Percentiles rank a stretch among this genome's conserved stretches.
phyloP scores from a whole-genome alignment of 495 filamentous ascomycete species.

The Xylaria palmicola region DNA sequence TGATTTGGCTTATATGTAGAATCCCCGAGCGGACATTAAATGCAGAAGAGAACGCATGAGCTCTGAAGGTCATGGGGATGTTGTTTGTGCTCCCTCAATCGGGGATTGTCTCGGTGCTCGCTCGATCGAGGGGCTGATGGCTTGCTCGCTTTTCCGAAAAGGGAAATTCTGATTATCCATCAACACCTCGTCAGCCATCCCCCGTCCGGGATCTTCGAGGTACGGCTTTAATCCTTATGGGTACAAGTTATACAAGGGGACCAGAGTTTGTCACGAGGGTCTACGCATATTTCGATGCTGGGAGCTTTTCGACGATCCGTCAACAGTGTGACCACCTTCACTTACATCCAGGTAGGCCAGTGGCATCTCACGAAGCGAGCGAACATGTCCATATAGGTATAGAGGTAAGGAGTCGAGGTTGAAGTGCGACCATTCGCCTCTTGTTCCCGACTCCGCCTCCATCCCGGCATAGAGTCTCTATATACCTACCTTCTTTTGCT shows the following conservation, averaged over 20 bases:
- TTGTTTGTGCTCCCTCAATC: too few species aligned
- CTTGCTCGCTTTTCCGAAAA: constrained; percentile 12
- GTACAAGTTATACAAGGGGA: background rate
- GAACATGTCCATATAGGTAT: background rate
- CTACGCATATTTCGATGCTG: background rate
- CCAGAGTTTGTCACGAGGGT: background rate
- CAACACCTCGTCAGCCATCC: background rate
- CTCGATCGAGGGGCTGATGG: too few species aligned
- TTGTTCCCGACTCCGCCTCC: background rate
- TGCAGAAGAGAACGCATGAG: too few species aligned
- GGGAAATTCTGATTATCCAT: constrained; percentile 22
- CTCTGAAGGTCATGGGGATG: too few species aligned
- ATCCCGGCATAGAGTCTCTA: background rate
- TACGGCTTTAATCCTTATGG: background rate
- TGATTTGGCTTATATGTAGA: too few species aligned
- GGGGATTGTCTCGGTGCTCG: too few species aligned
- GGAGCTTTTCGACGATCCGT: constrained; percentile 9
- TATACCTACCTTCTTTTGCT: too few species aligned
- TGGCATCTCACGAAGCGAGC: background rate
- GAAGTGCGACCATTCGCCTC: too few species aligned
- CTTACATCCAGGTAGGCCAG: background rate
- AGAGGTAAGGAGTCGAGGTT: too few species aligned
- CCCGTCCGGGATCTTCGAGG: background rate
- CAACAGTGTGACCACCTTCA: background rate
- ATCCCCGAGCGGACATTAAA: too few species aligned